Base-by-base conservation (phyloP, 805 yeast genomes). In the Teunomyces barrocoloradensis region DNA sequence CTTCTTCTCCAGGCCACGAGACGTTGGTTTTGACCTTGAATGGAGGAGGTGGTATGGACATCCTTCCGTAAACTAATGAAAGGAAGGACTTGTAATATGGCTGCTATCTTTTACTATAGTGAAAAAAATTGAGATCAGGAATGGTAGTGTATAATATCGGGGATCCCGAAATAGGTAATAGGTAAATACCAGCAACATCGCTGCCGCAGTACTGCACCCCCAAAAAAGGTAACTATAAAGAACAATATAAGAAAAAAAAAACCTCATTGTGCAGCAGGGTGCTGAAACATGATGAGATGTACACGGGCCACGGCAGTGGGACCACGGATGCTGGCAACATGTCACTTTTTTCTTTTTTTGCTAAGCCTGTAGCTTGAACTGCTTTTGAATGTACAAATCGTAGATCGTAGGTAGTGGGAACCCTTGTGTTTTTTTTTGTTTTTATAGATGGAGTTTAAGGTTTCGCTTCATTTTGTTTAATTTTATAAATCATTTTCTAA, bases 1-100 rank as follows among this genome's bases (percentile, higher is more conserved):
- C 87, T 58, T 87, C 82, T 59, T 89, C 90, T 12, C 97, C 98
- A 17, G 97, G 84, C 97, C 97, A 91, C 20, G 96, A 89, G 61
- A 87, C 92, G 34, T 79, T 79, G 7, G 99, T 94, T 60, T 80
- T 80, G 28, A 85, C 96, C 60, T 77, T 76, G 65, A 88, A 88
- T 3, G 95, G 95, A 13, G 79, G 71, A 25, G 69, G 67, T 28
- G 78, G 78, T 43, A 58, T 46, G 42, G 60, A 44, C 65, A 61
- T 60, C 10, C 34, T 27, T 23, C 32, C 34, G 34, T 32, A 6
- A n/a, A 11, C 17, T 13, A 13, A 32, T 13, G 34, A 15, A 32
- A 32, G 34, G 34, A 25, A 39, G 43, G 25, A 37, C 12, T 11
- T 18, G 20, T 18, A 20, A 21, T 23, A 37, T 11, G 28, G 40